Evolutionary conservation across 2,329 filamentous ascomycete genomes (phyloP).

Genomic region (Botrytis squamosa): DNA sequence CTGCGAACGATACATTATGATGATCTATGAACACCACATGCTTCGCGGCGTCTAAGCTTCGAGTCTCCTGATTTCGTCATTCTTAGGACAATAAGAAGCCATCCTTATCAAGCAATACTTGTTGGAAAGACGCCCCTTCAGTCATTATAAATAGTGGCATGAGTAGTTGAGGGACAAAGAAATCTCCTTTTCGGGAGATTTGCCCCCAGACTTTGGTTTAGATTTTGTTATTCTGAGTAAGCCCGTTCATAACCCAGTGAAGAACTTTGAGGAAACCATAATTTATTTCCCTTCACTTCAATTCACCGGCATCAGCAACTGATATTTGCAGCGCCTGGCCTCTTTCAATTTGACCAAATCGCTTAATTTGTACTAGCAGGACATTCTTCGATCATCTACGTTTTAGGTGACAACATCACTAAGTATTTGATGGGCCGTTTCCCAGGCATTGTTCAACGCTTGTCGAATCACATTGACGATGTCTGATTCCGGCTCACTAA

Average conservation of each 20-base stretch:
- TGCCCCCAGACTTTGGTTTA: neutral
- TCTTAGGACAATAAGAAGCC: no score
- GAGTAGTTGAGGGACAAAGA: no score
- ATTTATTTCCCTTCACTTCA: neutral
- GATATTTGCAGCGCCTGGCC: neutral
- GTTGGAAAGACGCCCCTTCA: no score
- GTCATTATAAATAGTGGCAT: no score
- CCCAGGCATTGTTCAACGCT: neutral
- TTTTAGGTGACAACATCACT: neutral
- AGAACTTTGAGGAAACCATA: neutral
- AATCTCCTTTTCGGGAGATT: no score
- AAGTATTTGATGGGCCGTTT: neutral
- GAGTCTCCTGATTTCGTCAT: no score
- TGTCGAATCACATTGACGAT: neutral
- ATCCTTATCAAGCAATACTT: no score
- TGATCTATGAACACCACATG: no score
- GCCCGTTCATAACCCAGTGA: neutral
- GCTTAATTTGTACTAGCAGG: neutral
- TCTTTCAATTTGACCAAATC: neutral
- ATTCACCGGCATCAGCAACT: neutral
- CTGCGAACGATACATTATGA: no score
- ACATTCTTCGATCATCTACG: neutral
- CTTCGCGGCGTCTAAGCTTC: no score
- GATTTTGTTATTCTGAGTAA: neutral
- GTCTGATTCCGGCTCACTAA: neutral